Evolutionary conservation across 495 filamentous ascomycete species (phyloP).

Genomic region (Opeltia flavorubescens): DNA sequence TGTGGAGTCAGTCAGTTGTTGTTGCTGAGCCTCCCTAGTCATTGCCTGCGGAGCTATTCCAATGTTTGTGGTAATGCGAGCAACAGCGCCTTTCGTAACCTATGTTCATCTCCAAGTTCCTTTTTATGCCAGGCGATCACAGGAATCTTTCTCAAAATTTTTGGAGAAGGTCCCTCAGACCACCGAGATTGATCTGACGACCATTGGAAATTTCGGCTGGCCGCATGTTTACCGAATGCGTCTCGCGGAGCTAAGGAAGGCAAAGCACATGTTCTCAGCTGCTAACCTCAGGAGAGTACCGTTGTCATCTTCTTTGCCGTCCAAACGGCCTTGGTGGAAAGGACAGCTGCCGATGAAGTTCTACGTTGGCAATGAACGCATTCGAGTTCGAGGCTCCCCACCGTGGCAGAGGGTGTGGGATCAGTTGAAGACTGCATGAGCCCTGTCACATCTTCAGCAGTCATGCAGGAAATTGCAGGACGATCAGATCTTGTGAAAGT

Average conservation of each 20-base stretch:
- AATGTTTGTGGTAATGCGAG: constrained; percentile 49
- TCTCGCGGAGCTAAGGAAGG: constrained; percentile 35
- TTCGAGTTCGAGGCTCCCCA: constrained; percentile 6
- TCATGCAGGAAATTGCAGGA: too few species aligned
- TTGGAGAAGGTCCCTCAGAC: constrained; percentile 44
- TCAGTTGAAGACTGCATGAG: constrained; percentile 1
- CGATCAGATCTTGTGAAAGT: too few species aligned
- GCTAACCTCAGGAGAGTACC: constrained; percentile 32
- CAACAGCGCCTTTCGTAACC: constrained; percentile 55
- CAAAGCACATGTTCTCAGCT: constrained; percentile 28
- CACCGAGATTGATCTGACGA: constrained; percentile 53
- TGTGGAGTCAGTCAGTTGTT: not conserved
- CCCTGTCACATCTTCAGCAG: not conserved
- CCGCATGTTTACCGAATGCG: constrained; percentile 32
- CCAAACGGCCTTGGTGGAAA: constrained; percentile 20
- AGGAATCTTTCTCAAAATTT: constrained; percentile 52
- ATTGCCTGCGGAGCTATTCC: constrained; percentile 47
- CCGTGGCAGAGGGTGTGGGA: constrained; percentile 10
- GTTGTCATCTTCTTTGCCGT: constrained; percentile 2
- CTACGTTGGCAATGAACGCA: constrained; percentile 10
- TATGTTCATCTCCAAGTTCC: constrained; percentile 58
- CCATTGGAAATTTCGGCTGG: constrained; percentile 50
- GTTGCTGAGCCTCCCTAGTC: constrained; percentile 25
- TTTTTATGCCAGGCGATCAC: constrained; percentile 50
- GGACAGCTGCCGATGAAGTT: constrained; percentile 2